phyloP scores from a whole-genome alignment of 345 rosid genomes.

The Hibiscus syriacus region DNA sequence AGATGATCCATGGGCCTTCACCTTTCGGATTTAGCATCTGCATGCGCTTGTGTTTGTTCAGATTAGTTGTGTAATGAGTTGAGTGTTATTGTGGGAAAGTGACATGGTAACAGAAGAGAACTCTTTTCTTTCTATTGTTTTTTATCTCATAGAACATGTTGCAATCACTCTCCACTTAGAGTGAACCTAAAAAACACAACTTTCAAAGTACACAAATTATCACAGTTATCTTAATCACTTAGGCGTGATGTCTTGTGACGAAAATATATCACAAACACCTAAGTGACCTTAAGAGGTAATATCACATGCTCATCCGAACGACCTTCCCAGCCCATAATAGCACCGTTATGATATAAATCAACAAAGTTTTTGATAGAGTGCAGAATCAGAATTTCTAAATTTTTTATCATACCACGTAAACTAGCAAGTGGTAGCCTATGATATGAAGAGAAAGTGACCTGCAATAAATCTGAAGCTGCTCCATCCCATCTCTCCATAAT shows the following conservation, averaged over 20 bases:
- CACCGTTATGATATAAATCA: not conserved
- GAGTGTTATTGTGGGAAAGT: too few species aligned
- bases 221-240: too few species aligned
- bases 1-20: not conserved
- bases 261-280: not conserved
- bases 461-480: not conserved
- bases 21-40: slow-evolving; percentile 3
- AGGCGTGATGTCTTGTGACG: not conserved
- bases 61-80: too few species aligned
- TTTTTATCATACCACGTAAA: not conserved
- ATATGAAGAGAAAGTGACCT: not conserved
- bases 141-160: too few species aligned
- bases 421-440: not conserved
- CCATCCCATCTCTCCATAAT: not conserved
- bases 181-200: not conserved
- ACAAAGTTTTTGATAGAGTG: not conserved
- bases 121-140: too few species aligned
- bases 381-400: not conserved
- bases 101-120: too few species aligned
- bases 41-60: too few species aligned
- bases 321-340: not conserved
- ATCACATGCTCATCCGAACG: not conserved
- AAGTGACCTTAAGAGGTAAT: not conserved
- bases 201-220: not conserved
- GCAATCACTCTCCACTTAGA: not conserved